These are phyloP conservation scores for Phytophthora litchii DNA, from an alignment of 352 stramenopile genomes.

Conservation along the genomic window DNA sequence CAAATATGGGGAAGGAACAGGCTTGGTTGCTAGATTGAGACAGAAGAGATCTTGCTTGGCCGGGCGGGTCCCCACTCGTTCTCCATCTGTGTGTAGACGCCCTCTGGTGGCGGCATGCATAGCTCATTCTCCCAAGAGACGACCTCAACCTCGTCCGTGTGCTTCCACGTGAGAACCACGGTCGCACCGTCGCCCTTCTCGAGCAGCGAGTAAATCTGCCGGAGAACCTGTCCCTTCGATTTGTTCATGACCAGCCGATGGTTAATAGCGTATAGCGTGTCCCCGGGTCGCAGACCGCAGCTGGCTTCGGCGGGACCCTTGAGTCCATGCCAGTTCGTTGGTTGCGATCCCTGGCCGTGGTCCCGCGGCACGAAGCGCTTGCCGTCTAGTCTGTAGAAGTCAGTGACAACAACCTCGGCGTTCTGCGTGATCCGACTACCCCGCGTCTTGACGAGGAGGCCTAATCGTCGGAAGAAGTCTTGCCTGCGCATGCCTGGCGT, in stretches of 20 bases:
- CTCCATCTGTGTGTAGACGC: constrained; percentile 80
- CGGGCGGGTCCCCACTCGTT: constrained; percentile 86
- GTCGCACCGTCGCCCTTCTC: constrained; percentile 74
- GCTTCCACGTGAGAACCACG: constrained; percentile 84
- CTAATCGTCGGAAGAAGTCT: constrained; percentile 82
- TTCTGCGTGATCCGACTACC: constrained; percentile 88
- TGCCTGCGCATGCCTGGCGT: constrained; percentile 57
- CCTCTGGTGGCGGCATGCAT: constrained; percentile 78
- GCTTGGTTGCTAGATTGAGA: constrained; percentile 71
- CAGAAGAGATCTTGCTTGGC: constrained; percentile 85
- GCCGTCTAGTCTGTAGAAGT: constrained; percentile 82
- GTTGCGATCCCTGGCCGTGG: constrained; percentile 62
- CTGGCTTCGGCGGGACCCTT: constrained; percentile 81
- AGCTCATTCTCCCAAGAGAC: constrained; percentile 82
- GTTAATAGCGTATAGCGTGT: constrained; percentile 89
- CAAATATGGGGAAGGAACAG: constrained; percentile 24
- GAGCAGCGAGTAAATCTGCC: constrained; percentile 77
- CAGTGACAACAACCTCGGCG: constrained; percentile 77
- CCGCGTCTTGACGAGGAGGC: constrained; percentile 82
- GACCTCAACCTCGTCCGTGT: constrained; percentile 77
- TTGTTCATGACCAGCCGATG: constrained; percentile 89
- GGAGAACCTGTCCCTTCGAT: constrained; percentile 81
- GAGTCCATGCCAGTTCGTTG: constrained; percentile 69
- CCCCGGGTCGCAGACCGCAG: constrained; percentile 70
- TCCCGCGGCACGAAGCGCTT: constrained; percentile 81